A percentile compares a stretch with the other conserved stretches of the same genome.
Conservation (phyloP, 2,329 filamentous ascomycete species). For the Curvularia spicifera region DNA sequence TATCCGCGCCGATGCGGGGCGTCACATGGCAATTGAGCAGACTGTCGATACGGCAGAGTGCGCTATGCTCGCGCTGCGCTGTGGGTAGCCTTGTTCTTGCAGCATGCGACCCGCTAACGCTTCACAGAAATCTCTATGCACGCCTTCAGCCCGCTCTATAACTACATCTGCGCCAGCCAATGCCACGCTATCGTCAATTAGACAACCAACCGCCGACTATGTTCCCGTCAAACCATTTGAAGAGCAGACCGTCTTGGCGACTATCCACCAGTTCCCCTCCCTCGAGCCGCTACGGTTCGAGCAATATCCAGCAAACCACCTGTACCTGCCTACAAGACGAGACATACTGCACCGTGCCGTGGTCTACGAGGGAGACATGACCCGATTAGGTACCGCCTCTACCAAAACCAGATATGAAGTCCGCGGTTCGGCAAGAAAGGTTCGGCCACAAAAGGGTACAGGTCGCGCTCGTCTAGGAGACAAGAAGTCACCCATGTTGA, state of each 20-base stretch:
- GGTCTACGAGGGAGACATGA: constrained; percentile 87
- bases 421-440: constrained; percentile 80
- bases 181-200: constrained; percentile 58
- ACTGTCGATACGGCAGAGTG: constrained; percentile 38
- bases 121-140: constrained; percentile 34
- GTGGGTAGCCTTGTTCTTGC: constrained; percentile 53
- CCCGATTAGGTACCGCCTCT: constrained; percentile 75
- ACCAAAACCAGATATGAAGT: constrained; percentile 71
- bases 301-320: constrained; percentile 79
- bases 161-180: constrained; percentile 60
- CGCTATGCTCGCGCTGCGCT: constrained; percentile 55
- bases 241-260: constrained; percentile 71
- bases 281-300: constrained; percentile 83
- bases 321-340: constrained; percentile 83
- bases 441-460: constrained; percentile 84
- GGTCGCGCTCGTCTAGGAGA: constrained; percentile 80
- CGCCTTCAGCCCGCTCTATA: constrained; percentile 39
- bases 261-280: constrained; percentile 86
- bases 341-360: constrained; percentile 94
- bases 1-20: constrained; percentile 48
- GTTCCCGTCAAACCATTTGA: constrained; percentile 42
- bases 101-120: constrained; percentile 44
- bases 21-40: constrained; percentile 40
- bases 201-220: constrained; percentile 48
- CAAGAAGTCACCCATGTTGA: constrained; percentile 79